phyloP scores from a whole-genome alignment of 441 rosid species.

The Erysimum cheiri region DNA sequence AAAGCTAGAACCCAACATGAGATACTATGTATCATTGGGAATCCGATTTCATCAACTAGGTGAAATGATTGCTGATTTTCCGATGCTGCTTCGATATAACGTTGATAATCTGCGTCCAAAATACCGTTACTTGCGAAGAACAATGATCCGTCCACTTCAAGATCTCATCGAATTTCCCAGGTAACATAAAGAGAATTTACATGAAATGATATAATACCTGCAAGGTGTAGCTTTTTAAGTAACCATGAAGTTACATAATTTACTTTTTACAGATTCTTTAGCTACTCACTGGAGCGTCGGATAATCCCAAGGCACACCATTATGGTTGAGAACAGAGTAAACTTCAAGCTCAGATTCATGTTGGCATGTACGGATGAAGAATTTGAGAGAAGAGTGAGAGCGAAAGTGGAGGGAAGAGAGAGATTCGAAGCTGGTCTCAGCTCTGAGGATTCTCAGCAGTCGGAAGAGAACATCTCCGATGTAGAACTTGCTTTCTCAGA shows the following conservation, averaged over 20 bases:
- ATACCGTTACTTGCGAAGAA: conserved; percentile 77
- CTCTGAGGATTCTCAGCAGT: conserved; percentile 30
- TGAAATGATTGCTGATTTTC: conserved; percentile 90
- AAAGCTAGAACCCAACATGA: conserved; percentile 78
- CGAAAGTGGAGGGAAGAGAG: conserved; percentile 64
- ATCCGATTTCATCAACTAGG: conserved; percentile 67
- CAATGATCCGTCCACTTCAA: conserved; percentile 81
- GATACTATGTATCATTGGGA: conserved; percentile 78
- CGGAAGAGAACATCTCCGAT: conserved; percentile 9
- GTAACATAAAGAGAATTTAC: conserved; percentile 41
- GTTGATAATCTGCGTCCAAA: conserved; percentile 77
- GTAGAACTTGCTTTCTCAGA: conserved; percentile 11
- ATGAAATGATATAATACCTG: neutral
- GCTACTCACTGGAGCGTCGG: conserved; percentile 82
- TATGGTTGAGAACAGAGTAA: conserved; percentile 75
- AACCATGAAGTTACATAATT: neutral
- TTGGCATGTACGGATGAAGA: conserved; percentile 71
- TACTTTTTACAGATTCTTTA: conserved; percentile 67
- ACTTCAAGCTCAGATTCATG: conserved; percentile 82
- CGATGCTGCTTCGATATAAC: conserved; percentile 81
- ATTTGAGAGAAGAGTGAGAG: conserved; percentile 62
- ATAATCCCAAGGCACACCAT: conserved; percentile 81
- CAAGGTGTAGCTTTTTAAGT: neutral
- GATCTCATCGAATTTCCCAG: conserved; percentile 91
- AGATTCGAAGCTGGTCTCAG: conserved; percentile 60